Evolutionary conservation across 2,329 filamentous ascomycete genomes (phyloP).

Genomic region (Aspergillus neoniger): DNA sequence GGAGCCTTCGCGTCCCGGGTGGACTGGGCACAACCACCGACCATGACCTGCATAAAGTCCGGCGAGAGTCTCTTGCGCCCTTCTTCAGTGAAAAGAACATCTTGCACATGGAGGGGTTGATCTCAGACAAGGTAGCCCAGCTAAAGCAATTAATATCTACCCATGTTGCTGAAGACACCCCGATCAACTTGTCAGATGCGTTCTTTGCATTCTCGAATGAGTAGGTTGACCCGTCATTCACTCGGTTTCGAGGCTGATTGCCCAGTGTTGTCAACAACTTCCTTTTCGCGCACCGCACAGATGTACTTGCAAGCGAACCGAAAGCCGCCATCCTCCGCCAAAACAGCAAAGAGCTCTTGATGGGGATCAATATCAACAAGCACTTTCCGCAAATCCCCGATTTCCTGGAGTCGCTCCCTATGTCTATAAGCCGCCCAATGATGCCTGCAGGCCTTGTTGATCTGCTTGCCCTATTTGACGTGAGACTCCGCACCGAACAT

Average conservation of each 20-base stretch:
- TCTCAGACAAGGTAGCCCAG: slow-evolving; percentile 27
- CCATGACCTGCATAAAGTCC: slow-evolving; percentile 31
- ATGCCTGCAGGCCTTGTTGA: slow-evolving; percentile 5
- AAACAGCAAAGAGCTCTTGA: slow-evolving; percentile 31
- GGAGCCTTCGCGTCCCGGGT: slow-evolving; percentile 27
- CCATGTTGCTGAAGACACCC: neutral
- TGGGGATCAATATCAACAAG: slow-evolving; percentile 34
- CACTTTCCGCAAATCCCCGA: slow-evolving; percentile 34
- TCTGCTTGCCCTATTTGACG: slow-evolving; percentile 3
- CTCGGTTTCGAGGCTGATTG: neutral
- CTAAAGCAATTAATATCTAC: slow-evolving; percentile 11
- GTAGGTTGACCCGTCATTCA: neutral
- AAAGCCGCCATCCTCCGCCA: slow-evolving; percentile 28
- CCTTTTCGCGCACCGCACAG: slow-evolving; percentile 30
- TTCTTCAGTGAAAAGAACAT: slow-evolving; percentile 37
- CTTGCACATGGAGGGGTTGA: slow-evolving; percentile 26
- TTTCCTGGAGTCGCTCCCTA: slow-evolving; percentile 21
- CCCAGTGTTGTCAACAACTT: slow-evolving; percentile 32
- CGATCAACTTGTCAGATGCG: slow-evolving; percentile 29
- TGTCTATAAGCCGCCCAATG: neutral
- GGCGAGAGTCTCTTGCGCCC: slow-evolving; percentile 31
- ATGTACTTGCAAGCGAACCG: slow-evolving; percentile 25
- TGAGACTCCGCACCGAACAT: neutral
- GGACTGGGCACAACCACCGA: slow-evolving; percentile 31
- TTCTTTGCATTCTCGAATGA: slow-evolving; percentile 17